phyloP scores from a whole-genome alignment of 768 basidiomycete species.

The Ramaria rubella region DNA sequence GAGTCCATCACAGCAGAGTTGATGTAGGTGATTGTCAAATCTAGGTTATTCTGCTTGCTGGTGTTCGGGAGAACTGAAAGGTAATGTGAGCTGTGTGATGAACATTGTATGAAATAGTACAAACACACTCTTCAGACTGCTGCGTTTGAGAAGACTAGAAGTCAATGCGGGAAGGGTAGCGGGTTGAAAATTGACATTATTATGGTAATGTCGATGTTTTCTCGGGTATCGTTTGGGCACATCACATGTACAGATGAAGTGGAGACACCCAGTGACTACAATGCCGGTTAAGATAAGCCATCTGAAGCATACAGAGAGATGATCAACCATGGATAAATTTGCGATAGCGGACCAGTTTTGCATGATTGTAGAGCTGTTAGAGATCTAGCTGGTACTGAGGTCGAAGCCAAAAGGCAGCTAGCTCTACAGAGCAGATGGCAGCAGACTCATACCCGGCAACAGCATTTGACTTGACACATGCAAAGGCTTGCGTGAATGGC shows the following conservation, averaged over 20 bases:
- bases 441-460: neutral
- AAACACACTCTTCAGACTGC: slow-evolving; percentile 44
- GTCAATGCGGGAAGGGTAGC: slow-evolving; percentile 55
- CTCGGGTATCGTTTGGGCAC: slow-evolving; percentile 48
- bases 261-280: slow-evolving; percentile 55
- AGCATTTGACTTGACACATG: slow-evolving; percentile 22
- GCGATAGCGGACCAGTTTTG: slow-evolving; percentile 47
- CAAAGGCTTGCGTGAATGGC: slow-evolving; percentile 52
- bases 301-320: neutral
- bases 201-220: slow-evolving; percentile 60
- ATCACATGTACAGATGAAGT: slow-evolving; percentile 51
- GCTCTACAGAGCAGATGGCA: slow-evolving; percentile 28
- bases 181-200: slow-evolving; percentile 61
- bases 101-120: neutral
- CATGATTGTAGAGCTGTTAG: slow-evolving; percentile 59
- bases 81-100: neutral
- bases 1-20: slow-evolving; percentile 57
- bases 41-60: slow-evolving; percentile 56
- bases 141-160: slow-evolving; percentile 47
- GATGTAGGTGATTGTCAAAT: slow-evolving; percentile 51
- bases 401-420: slow-evolving; percentile 68
- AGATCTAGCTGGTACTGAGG: slow-evolving; percentile 50
- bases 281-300: neutral
- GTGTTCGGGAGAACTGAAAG: slow-evolving; percentile 46
- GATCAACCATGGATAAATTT: slow-evolving; percentile 48